Evolutionary conservation across 306 rosid genomes (phyloP).

Genomic region (Erythrophleum fordii): DNA sequence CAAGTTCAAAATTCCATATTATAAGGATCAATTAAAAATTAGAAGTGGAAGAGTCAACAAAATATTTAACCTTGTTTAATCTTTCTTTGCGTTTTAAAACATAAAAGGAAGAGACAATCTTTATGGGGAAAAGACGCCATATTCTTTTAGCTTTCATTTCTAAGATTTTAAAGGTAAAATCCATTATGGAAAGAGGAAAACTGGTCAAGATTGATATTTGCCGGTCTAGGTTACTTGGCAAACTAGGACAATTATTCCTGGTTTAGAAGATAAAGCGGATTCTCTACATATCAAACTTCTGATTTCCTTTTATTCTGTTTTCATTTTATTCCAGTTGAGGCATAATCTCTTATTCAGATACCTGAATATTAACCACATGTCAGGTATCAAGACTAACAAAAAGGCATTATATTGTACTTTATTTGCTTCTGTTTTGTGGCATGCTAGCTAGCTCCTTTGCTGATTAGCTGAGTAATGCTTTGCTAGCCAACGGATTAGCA

Average conservation of each 20-base stretch:
- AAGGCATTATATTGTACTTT: neutral
- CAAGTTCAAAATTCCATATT: too few species aligned
- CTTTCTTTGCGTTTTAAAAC: neutral
- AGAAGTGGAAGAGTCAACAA: too few species aligned
- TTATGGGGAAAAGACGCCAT: neutral
- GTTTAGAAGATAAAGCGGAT: neutral
- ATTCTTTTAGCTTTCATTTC: neutral
- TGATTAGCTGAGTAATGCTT: slow-evolving; percentile 45
- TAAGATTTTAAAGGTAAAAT: neutral
- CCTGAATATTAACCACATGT: slow-evolving; percentile 6
- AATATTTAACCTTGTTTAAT: neutral
- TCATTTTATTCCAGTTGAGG: too few species aligned
- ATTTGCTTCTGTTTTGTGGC: slow-evolving; percentile 28
- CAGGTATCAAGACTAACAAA: neutral
- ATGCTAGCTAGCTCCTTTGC: slow-evolving; percentile 18
- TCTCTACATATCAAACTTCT: neutral
- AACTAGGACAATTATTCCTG: neutral
- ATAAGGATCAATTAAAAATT: too few species aligned
- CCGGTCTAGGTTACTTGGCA: neutral
- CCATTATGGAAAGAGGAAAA: neutral
- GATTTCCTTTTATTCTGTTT: too few species aligned
- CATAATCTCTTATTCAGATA: neutral
- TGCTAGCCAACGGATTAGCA: slow-evolving; percentile 39
- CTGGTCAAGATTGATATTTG: neutral
- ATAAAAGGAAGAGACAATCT: neutral